A percentile compares a stretch with the other conserved stretches of the same genome.
Evolutionary conservation across 2,329 filamentous ascomycete species (phyloP).

Genomic region (Diatrype stigma): DNA sequence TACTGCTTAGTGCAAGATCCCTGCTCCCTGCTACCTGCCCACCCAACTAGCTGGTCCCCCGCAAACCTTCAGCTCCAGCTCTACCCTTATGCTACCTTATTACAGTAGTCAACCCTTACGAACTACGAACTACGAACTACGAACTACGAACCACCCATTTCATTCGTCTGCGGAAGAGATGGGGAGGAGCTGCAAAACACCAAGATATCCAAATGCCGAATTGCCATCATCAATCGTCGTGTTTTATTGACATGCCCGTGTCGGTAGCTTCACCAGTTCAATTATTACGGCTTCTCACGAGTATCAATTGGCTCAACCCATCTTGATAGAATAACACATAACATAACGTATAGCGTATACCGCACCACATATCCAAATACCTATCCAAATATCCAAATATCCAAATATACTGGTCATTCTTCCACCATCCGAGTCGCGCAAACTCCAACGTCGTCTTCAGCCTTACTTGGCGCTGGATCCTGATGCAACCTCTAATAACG

Average conservation of each 20-base stretch:
- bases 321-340: background rate
- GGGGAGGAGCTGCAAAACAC: too few species aligned
- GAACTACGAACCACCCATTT: too few species aligned
- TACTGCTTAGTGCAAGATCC: too few species aligned
- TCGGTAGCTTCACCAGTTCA: background rate
- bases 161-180: too few species aligned
- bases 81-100: too few species aligned
- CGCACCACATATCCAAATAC: too few species aligned
- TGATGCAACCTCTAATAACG: background rate
- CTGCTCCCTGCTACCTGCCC: too few species aligned
- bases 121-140: too few species aligned
- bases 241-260: background rate
- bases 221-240: too few species aligned
- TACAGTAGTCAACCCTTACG: too few species aligned
- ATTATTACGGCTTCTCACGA: background rate
- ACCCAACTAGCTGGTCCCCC: background rate
- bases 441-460: background rate
- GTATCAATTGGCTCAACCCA: background rate
- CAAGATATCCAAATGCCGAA: background rate
- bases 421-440: background rate
- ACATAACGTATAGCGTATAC: background rate
- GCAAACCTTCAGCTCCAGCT: too few species aligned
- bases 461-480: background rate
- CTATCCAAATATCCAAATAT: background rate
- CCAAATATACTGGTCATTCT: background rate